Conservation (phyloP, 2,329 filamentous ascomycete species). For the Diaporthe ilicicola region DNA sequence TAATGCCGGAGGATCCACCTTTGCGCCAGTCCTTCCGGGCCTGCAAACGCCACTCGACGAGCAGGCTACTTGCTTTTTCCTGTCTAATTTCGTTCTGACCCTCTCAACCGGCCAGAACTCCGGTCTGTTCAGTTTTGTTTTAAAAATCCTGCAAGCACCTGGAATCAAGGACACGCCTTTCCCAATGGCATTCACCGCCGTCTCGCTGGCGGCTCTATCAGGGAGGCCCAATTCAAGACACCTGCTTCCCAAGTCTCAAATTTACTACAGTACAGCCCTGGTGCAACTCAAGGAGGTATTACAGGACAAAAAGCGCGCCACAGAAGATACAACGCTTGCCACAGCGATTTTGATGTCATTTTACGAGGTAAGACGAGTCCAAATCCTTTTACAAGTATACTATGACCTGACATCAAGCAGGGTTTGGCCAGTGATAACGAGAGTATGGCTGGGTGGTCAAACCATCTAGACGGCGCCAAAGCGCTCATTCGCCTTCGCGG, state of each 20-base stretch:
- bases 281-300: slow-evolving; percentile 36
- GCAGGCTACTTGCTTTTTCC: slow-evolving; percentile 39
- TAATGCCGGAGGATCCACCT: background rate
- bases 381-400: no score
- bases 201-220: slow-evolving; percentile 37
- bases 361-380: slow-evolving; percentile 33
- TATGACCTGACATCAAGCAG: background rate
- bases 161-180: slow-evolving; percentile 36
- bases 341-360: slow-evolving; percentile 37
- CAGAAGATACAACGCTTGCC: slow-evolving; percentile 36
- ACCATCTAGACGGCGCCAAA: slow-evolving; percentile 37
- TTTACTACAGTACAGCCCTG: slow-evolving; percentile 37
- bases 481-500: slow-evolving; percentile 37
- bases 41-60: slow-evolving; percentile 37
- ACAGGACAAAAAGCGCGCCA: slow-evolving; percentile 34
- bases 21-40: background rate
- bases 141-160: slow-evolving; percentile 35
- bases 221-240: slow-evolving; percentile 37
- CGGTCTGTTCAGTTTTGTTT: slow-evolving; percentile 36
- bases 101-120: slow-evolving; percentile 34
- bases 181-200: slow-evolving; percentile 37
- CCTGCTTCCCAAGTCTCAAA: slow-evolving; percentile 34
- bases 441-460: slow-evolving; percentile 35
- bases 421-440: slow-evolving; percentile 35
- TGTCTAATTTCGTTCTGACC: slow-evolving; percentile 38